Base-by-base conservation (phyloP, 768 basidiomycete genomes). In the Termitomyces sp. region DNA sequence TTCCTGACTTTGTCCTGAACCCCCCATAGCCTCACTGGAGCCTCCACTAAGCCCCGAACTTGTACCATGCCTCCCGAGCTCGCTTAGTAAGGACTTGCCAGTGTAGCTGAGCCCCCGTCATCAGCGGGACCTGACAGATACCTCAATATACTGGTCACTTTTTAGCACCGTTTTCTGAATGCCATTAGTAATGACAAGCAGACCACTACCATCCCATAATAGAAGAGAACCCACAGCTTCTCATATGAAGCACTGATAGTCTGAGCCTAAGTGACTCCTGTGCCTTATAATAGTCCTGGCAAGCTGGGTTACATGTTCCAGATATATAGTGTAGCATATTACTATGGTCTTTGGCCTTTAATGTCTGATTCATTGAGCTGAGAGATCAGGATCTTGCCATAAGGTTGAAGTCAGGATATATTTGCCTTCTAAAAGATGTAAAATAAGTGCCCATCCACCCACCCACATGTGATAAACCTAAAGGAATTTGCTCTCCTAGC, bases 191-290 rank as follows among this genome's bases (percentile, higher is more conserved):
- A 45, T 45, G 44, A 45, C 44, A 45, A 45, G 22, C 24, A 15
- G 34, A 14, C 24, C 9, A 17, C 22, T 17, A 37, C 22, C 32
- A 22, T 40, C 21, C 2, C 19, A 38, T 41, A 9, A 51, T 34
- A 42, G 32, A 43, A 21, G 50, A 51, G 41, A 50, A 50, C n/a
- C n/a, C n/a, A 50, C 37, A 50, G 24, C 49, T 50, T 50, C 49
- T 50, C 10, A 3, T 8, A 28, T 40, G 40, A 44, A n/a, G 44
- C 30, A 12, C n/a, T 22, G 37, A 21, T 22, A 8, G 48, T 35
- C 54, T 22, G 4, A 61, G 48, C 14, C 51, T 22, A 11, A 61
- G 48, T 24, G 47, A 15, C 14, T 11, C 15, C 17, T 49, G 35
- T 49, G 35, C 35, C 22, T 37, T 11, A 15, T 1, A 24, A 10